Evolutionary conservation across 2,329 filamentous ascomycete genomes (phyloP), one percentile per base, ranked within the genome.

Genomic region (Aspergillus pseudoviridinutans): DNA sequence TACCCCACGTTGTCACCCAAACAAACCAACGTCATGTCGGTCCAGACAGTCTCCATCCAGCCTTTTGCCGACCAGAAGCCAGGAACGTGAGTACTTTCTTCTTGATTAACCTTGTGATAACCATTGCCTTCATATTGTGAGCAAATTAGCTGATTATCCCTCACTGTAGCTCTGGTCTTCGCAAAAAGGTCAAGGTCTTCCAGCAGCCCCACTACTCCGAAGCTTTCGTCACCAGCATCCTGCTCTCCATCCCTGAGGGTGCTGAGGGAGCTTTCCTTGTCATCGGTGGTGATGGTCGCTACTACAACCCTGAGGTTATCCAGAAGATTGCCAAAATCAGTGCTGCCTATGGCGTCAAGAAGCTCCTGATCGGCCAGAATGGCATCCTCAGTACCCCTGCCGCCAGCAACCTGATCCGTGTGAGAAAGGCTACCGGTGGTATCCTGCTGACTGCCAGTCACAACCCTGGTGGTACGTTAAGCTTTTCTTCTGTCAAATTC

Each of bases 181-280:
- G 94, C 64, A 99, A 99, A 81, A 97, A 96, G 86, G 94, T 97
- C 80, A 92, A 91, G 72, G 90, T 96, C 74, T 99, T 99, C 83
- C 91, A 99, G 78, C 83, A 97, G 78, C 83, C 87, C 59, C 85
- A 99, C 80, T 99, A 99, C 84, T 92, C 91, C 78, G 94, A 99
- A 80, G 87, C 93, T 53, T 99, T 99, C 76, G 85, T 99, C 66
- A 84, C 93, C 64, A 93, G 91, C 77, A 96, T 97, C 74, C 85
- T 99, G 66, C 86, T 96, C 61, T 96, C 94, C 53, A 99, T 99
- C 69, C 94, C 94, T 32, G 94, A 99, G 78, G 94, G 94, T 62
- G 92, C 83, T 55, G 80, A 97, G 71, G 92, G 87, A 67, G 85
- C 91, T 49, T 93, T 91, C 80, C 87, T 99, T 64, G 93, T 99